A percentile compares a stretch with the other conserved stretches of the same genome.
These are phyloP conservation scores for Volvox reticuliferus DNA, from an alignment of 139 green algal species.

Conservation along the genomic window DNA sequence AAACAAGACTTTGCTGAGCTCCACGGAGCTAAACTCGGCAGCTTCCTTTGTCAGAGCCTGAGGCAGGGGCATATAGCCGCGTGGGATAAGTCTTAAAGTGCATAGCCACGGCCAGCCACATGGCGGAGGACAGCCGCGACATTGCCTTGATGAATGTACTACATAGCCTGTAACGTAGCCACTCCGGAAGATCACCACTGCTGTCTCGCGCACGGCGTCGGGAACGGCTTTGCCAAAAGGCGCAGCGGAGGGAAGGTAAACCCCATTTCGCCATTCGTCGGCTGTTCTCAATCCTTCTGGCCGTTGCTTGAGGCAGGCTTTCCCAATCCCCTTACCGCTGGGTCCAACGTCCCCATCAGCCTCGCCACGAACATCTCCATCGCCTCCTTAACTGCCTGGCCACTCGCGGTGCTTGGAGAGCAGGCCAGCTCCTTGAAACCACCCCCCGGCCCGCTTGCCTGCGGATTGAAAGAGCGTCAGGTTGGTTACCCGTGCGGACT, in stretches of 20 bases:
- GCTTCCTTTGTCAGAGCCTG: constrained; percentile 45
- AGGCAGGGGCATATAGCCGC: neutral
- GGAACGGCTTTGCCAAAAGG: no score
- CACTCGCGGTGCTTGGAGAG: constrained; percentile 40
- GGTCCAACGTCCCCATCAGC: constrained; percentile 71
- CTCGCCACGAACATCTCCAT: constrained; percentile 90
- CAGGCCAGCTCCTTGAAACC: constrained; percentile 47
- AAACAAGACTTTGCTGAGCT: constrained; percentile 85
- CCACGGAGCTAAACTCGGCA: constrained; percentile 66
- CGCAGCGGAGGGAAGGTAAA: no score
- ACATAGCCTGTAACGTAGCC: no score
- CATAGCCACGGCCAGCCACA: no score
- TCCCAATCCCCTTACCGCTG: constrained; percentile 17
- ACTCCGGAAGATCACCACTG: no score
- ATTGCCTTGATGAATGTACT: no score
- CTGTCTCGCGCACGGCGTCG: no score
- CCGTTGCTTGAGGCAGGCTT: neutral
- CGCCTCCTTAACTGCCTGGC: constrained; percentile 83
- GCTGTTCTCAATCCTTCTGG: no score
- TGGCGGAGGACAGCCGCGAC: no score
- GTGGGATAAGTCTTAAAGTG: no score
- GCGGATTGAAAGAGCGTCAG: neutral
- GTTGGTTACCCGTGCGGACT: no score
- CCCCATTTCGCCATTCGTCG: no score
- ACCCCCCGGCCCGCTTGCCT: constrained; percentile 3